Percentiles rank a stretch among this genome's conserved stretches.
These are phyloP conservation scores for Epicoccum nigrum DNA, from an alignment of 2,329 filamentous ascomycete species.

Conservation along the genomic window DNA sequence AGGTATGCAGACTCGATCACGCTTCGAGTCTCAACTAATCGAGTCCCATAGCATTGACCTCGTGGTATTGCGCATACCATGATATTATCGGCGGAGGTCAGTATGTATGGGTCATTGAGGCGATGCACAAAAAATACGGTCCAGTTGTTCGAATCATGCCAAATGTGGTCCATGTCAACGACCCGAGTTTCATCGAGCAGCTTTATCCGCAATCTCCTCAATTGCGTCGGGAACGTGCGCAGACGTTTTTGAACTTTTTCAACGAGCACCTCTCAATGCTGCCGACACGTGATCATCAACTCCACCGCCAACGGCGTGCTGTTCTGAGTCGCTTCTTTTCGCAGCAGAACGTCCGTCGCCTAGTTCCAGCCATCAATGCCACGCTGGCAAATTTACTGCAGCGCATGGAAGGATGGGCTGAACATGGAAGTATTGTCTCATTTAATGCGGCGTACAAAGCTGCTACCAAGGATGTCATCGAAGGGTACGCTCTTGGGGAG, in stretches of 20 bases:
- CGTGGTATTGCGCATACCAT: conserved; percentile 32
- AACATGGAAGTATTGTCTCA: neutral
- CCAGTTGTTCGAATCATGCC: conserved; percentile 17
- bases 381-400: neutral
- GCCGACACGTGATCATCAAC: conserved; percentile 4
- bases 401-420: conserved; percentile 6
- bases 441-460: conserved; percentile 7
- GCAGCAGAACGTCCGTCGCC: conserved; percentile 8
- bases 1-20: neutral
- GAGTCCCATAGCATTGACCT: conserved; percentile 14
- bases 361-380: conserved; percentile 7
- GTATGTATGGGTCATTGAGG: conserved; percentile 23
- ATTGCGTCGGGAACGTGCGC: conserved; percentile 8
- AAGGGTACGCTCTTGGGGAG: conserved; percentile 5
- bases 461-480: conserved; percentile 9
- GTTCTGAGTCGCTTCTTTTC: conserved; percentile 9
- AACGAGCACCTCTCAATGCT: conserved; percentile 4
- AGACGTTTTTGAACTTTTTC: conserved; percentile 9
- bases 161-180: conserved; percentile 21
- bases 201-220: conserved; percentile 8
- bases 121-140: conserved; percentile 35
- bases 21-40: neutral
- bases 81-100: conserved; percentile 26
- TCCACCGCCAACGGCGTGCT: conserved; percentile 9
- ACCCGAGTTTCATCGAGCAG: conserved; percentile 21